phyloP scores from a whole-genome alignment of 441 rosid species.

The Pelargonium cotyledonis region DNA sequence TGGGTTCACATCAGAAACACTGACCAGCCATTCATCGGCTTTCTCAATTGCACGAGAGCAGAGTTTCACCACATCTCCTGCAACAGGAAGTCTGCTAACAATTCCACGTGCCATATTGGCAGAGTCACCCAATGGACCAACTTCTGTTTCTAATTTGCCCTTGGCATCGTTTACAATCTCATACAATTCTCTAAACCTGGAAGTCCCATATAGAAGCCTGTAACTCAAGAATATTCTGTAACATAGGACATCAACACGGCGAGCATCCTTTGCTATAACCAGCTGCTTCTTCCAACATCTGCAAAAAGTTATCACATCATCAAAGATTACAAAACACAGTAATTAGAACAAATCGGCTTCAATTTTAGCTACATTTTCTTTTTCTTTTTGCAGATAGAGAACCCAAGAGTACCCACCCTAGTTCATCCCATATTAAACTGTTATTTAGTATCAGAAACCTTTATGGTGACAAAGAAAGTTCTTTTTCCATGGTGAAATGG shows the following conservation, averaged over 20 bases:
- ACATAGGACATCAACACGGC: conserved; percentile 78
- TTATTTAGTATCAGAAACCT: background rate
- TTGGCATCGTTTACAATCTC: conserved; percentile 65
- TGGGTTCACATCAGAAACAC: conserved; percentile 30
- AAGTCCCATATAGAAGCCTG: conserved; percentile 76
- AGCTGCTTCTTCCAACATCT: conserved; percentile 97
- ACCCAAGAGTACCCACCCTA: no score
- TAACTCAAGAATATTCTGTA: conserved; percentile 79
- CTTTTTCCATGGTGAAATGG: background rate
- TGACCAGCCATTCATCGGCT: conserved; percentile 59
- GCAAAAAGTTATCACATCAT: conserved; percentile 27
- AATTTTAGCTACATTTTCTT: no score
- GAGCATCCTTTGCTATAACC: conserved; percentile 75
- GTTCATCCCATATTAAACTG: no score
- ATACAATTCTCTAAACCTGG: conserved; percentile 63
- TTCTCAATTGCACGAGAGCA: conserved; percentile 69
- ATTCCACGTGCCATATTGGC: conserved; percentile 81
- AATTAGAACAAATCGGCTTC: background rate
- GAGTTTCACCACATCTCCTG: conserved; percentile 69
- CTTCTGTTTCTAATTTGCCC: conserved; percentile 75
- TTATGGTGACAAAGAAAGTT: background rate
- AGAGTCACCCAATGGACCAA: conserved; percentile 71
- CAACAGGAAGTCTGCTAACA: conserved; percentile 83
- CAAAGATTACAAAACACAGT: conserved; percentile 9
- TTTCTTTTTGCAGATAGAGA: no score